Conservation (phyloP, 495 filamentous ascomycete species). For the Trichoderma reesei region DNA sequence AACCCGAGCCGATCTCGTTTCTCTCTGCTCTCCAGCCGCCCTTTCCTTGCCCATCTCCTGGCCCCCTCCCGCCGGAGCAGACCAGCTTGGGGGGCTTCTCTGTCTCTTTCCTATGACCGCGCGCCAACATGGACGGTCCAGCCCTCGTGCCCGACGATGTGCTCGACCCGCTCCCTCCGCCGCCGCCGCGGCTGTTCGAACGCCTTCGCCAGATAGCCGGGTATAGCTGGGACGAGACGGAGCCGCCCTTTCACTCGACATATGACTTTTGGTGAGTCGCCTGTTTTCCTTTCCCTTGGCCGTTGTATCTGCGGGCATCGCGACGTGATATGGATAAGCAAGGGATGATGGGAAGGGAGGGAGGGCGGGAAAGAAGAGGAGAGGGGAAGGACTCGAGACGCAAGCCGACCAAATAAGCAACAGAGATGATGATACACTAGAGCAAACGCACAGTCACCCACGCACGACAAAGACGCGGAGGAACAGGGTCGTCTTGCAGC, state of each 20-base stretch:
- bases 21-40: too few relatives aligned
- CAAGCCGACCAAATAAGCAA: too few relatives aligned
- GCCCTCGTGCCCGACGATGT: conserved; percentile 47
- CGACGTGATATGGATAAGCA: conserved; percentile 8
- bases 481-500: too few relatives aligned
- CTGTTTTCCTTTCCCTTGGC: background rate
- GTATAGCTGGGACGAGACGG: conserved; percentile 65
- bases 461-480: too few relatives aligned
- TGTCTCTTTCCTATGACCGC: conserved; percentile 1
- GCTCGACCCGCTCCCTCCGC: conserved; percentile 50
- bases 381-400: background rate
- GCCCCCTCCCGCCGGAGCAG: background rate
- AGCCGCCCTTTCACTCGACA: conserved; percentile 66
- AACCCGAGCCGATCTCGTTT: too few relatives aligned
- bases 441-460: conserved; percentile 13
- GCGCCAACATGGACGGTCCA: conserved; percentile 35
- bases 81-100: background rate
- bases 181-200: conserved; percentile 59
- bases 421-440: background rate
- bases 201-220: conserved; percentile 60
- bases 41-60: too few relatives aligned
- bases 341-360: conserved; percentile 8
- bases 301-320: conserved; percentile 11
- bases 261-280: conserved; percentile 59
- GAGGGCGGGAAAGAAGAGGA: background rate